A percentile compares a stretch with the other conserved stretches of the same genome.
These are phyloP conservation scores for Yamagishiella unicocca DNA, from an alignment of 139 green algal genomes.

Conservation along the genomic window DNA sequence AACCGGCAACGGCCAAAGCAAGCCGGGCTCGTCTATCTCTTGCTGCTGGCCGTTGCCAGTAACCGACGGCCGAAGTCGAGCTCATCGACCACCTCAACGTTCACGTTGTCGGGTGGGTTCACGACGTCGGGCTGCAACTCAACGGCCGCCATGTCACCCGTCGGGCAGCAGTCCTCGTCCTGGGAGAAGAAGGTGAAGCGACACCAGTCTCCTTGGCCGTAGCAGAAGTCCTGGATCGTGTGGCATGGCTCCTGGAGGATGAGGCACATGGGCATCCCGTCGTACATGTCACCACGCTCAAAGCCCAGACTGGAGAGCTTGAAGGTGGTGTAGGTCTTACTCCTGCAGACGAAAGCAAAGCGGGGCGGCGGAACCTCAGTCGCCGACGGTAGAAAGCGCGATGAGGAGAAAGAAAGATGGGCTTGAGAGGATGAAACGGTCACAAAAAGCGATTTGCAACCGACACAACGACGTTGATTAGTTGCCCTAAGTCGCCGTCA, in stretches of 20 bases:
- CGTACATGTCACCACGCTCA: neutral
- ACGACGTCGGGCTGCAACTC: too few species aligned
- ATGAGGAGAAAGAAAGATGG: neutral
- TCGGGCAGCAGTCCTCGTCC: slow-evolving; percentile 11
- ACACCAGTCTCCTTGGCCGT: neutral
- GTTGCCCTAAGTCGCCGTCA: too few species aligned
- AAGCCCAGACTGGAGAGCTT: neutral
- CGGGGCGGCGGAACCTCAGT: neutral
- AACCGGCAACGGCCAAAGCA: too few species aligned
- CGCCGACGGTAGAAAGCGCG: neutral
- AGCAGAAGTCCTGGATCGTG: neutral
- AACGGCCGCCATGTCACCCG: neutral
- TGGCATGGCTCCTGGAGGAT: slow-evolving; percentile 14
- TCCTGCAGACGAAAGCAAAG: neutral
- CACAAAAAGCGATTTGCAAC: too few species aligned
- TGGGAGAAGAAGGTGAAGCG: slow-evolving; percentile 8
- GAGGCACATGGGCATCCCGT: slow-evolving; percentile 8
- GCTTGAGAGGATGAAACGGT: neutral
- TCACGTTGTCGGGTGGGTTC: too few species aligned
- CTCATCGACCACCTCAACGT: too few species aligned
- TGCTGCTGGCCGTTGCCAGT: too few species aligned
- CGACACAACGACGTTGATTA: too few species aligned
- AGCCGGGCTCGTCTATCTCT: too few species aligned
- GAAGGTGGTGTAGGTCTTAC: slow-evolving; percentile 6
- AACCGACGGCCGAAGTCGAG: neutral